phyloP scores from a whole-genome alignment of 2,329 filamentous ascomycete species.

The Cladosporium sp. region DNA sequence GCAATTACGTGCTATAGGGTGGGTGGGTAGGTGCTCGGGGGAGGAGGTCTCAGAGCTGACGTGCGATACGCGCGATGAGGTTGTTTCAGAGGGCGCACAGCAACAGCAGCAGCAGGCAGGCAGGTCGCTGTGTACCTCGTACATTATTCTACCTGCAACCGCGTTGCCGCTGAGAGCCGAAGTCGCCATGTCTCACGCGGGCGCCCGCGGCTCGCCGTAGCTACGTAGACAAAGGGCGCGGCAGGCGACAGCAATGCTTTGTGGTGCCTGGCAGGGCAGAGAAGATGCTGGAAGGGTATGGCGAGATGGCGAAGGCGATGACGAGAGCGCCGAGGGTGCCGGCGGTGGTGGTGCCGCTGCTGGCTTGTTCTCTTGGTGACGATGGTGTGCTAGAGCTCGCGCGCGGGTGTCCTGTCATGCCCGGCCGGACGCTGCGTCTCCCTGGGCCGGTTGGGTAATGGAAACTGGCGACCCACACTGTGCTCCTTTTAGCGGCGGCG shows the following conservation, averaged over 20 bases:
- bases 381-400: neutral
- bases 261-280: neutral
- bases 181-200: neutral
- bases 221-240: neutral
- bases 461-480: neutral
- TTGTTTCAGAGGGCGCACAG: conserved; percentile 9
- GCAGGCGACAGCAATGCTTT: neutral
- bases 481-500: neutral
- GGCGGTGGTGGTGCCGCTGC: neutral
- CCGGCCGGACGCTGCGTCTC: neutral
- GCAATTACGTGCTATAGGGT: conserved; percentile 1
- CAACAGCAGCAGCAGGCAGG: conserved; percentile 4
- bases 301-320: neutral
- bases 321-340: neutral
- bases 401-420: neutral
- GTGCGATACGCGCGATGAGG: neutral
- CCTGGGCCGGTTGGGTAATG: neutral
- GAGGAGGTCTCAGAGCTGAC: conserved; percentile 4
- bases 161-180: neutral
- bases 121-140: neutral
- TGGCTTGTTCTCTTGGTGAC: neutral
- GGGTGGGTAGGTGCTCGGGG: neutral
- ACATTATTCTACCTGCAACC: neutral
- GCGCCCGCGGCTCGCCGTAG: neutral
- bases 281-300: neutral